Evolutionary conservation across 2,329 filamentous ascomycete genomes (phyloP).

Genomic region (Bipolaris sorokiniana): DNA sequence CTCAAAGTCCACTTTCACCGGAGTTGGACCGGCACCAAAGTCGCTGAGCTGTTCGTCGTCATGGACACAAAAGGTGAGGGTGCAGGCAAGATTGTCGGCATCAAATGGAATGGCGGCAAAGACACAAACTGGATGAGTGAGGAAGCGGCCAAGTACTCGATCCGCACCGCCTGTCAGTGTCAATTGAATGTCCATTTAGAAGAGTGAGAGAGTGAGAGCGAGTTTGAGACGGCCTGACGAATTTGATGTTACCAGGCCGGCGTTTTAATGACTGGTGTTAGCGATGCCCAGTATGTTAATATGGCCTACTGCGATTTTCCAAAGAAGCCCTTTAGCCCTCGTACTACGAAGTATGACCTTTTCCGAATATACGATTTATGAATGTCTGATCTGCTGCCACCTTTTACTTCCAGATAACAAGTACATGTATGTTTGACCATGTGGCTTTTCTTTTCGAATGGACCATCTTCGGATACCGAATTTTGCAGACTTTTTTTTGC

Average conservation of each 20-base stretch:
- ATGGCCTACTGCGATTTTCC: background rate
- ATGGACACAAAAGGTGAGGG: slow-evolving; percentile 45
- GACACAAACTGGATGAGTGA: slow-evolving; percentile 37
- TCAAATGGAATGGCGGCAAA: slow-evolving; percentile 43
- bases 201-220: slow-evolving; percentile 56
- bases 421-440: too few relatives aligned
- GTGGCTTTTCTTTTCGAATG: too few relatives aligned
- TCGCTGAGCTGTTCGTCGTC: slow-evolving; percentile 44
- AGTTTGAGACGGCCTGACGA: background rate
- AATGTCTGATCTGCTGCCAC: background rate
- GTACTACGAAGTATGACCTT: too few relatives aligned
- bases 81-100: slow-evolving; percentile 43
- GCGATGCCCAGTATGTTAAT: too few relatives aligned
- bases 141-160: slow-evolving; percentile 39
- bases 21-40: slow-evolving; percentile 42
- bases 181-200: slow-evolving; percentile 47
- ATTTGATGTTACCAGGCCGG: slow-evolving; percentile 4
- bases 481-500: too few relatives aligned
- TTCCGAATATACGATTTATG: background rate
- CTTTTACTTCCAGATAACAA: too few relatives aligned
- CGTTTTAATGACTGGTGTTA: background rate
- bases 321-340: too few relatives aligned
- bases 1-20: slow-evolving; percentile 46
- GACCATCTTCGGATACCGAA: too few relatives aligned
- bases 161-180: slow-evolving; percentile 32